Evolutionary conservation across 257 asterid species (phyloP).

Genomic region (Salvia rosmarinus): DNA sequence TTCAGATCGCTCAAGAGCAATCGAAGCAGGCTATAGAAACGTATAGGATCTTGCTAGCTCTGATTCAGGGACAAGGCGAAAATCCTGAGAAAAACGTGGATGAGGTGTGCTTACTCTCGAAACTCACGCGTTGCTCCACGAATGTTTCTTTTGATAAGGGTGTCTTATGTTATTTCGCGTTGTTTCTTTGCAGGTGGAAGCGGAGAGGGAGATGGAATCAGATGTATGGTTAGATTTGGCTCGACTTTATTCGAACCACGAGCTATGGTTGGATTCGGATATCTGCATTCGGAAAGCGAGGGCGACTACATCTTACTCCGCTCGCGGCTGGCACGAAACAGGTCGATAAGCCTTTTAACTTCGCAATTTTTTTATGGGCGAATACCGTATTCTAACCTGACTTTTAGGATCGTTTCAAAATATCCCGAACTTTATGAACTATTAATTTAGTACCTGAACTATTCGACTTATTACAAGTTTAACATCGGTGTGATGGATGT

Average conservation of each 20-base stretch:
- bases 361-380: background rate
- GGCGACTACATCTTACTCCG: conserved; percentile 48
- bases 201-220: conserved; percentile 49
- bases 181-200: conserved; percentile 45
- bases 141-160: background rate
- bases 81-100: conserved; percentile 28
- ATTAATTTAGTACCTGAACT: too few relatives aligned
- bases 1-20: conserved; percentile 67
- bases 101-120: conserved; percentile 38
- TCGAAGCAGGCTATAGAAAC: conserved; percentile 90
- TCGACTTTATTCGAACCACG: conserved; percentile 60
- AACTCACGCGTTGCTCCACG: background rate
- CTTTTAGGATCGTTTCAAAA: background rate
- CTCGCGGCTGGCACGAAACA: conserved; percentile 74
- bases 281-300: conserved; percentile 65
- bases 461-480: too few relatives aligned
- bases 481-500: too few relatives aligned
- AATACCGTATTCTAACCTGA: background rate
- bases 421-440: too few relatives aligned
- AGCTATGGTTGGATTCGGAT: conserved; percentile 68
- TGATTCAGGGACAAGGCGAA: conserved; percentile 62
- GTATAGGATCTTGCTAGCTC: conserved; percentile 63
- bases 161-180: background rate
- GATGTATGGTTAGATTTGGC: conserved; percentile 96
- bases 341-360: conserved; percentile 46